Evolutionary conservation across 139 green algal species (phyloP).

Genomic region (Tetratostichococcus sp.): DNA sequence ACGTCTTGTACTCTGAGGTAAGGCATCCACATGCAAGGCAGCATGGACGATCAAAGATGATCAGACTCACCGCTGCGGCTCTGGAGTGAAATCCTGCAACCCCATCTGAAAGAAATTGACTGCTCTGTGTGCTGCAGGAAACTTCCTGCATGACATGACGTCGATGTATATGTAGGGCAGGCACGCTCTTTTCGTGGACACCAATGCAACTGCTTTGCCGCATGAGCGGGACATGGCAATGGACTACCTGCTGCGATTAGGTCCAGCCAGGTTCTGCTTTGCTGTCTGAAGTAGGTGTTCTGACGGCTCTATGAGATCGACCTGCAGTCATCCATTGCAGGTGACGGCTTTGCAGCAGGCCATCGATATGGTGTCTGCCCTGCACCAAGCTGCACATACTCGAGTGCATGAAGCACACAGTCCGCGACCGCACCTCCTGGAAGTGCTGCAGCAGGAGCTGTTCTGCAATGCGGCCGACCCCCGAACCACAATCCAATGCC

Average conservation of each 20-base stretch:
- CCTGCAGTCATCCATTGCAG: background rate
- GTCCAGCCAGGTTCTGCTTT: constrained; percentile 4
- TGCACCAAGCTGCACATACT: too few species aligned
- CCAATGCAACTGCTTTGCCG: too few species aligned
- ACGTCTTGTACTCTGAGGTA: too few species aligned
- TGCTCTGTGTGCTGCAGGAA: constrained; percentile 24
- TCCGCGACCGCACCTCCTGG: constrained; percentile 62
- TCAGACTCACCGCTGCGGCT: constrained; percentile 12
- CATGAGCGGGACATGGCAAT: too few species aligned
- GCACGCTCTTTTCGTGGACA: too few species aligned
- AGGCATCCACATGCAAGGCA: too few species aligned
- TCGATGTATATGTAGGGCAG: too few species aligned
- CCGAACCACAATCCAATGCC: constrained; percentile 85
- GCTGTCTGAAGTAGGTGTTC: constrained; percentile 64
- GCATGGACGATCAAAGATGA: too few species aligned
- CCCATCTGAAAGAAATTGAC: constrained; percentile 39
- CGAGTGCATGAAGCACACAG: too few species aligned
- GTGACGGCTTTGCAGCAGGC: too few species aligned
- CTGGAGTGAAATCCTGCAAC: constrained; percentile 57
- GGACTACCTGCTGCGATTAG: background rate
- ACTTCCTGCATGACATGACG: background rate
- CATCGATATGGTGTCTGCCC: too few species aligned
- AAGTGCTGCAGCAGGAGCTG: constrained; percentile 86
- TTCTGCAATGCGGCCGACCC: constrained; percentile 83
- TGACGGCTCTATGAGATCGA: constrained; percentile 81